phyloP scores from a whole-genome alignment of 352 stramenopile genomes.

The Phytophthora kernoviae region DNA sequence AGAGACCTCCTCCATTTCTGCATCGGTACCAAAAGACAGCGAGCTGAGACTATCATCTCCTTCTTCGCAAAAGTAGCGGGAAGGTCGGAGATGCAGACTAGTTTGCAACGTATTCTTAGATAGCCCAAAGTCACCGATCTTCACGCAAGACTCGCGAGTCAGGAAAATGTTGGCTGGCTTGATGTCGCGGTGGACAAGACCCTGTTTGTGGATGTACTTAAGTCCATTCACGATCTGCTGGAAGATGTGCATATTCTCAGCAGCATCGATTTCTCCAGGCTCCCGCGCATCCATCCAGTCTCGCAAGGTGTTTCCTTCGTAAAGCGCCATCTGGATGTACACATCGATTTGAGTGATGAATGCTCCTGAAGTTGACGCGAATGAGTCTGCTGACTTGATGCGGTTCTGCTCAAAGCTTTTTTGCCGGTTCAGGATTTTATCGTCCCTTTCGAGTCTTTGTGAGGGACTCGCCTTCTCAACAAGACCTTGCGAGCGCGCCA shows the following conservation, averaged over 20 bases:
- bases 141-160: conserved; percentile 71
- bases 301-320: conserved; percentile 88
- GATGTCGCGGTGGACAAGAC: conserved; percentile 80
- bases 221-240: conserved; percentile 72
- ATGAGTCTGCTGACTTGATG: conserved; percentile 26
- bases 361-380: conserved; percentile 7
- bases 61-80: conserved; percentile 58
- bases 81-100: conserved; percentile 57
- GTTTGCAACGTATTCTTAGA: conserved; percentile 73
- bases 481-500: conserved; percentile 19
- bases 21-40: conserved; percentile 22
- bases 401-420: conserved; percentile 9
- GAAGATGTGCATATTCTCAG: conserved; percentile 75
- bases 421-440: conserved; percentile 15
- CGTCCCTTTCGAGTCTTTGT: conserved; percentile 22
- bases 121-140: conserved; percentile 85
- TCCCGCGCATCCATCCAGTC: conserved; percentile 74
- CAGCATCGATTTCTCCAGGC: conserved; percentile 32
- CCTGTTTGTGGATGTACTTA: conserved; percentile 78
- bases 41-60: conserved; percentile 28
- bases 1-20: conserved; percentile 32
- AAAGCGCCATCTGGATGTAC: conserved; percentile 95
- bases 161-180: conserved; percentile 87
- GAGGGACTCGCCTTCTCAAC: conserved; percentile 13
- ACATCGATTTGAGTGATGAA: conserved; percentile 83